phyloP scores from a whole-genome alignment of 148 eudicot species.

The Fagopyrum tataricum region DNA sequence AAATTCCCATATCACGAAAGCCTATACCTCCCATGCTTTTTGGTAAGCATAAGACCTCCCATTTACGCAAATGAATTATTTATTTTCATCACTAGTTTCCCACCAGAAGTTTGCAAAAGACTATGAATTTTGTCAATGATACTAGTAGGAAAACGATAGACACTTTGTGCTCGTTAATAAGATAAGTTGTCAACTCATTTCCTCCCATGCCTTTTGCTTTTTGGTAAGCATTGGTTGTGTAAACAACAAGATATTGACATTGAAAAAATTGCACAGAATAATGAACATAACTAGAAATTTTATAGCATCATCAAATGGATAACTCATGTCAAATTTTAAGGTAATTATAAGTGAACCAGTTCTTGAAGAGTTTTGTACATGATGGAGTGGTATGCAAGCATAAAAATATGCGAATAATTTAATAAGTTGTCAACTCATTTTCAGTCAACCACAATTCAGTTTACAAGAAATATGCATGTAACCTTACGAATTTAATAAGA shows the following conservation, averaged over 20 bases:
- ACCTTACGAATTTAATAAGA: too few relatives aligned
- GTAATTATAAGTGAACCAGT: constrained; percentile 78
- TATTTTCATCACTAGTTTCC: too few relatives aligned
- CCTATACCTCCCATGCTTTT: too few relatives aligned
- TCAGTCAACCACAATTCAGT: neutral
- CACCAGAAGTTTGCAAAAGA: too few relatives aligned
- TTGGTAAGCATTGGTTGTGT: neutral
- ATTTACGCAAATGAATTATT: too few relatives aligned
- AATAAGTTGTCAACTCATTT: neutral
- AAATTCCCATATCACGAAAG: too few relatives aligned
- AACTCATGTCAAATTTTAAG: constrained; percentile 67
- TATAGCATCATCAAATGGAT: constrained; percentile 77
- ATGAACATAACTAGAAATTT: constrained; percentile 62
- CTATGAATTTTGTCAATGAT: too few relatives aligned
- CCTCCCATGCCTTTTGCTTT: too few relatives aligned
- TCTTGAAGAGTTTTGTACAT: constrained; percentile 89
- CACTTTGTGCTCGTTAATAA: too few relatives aligned
- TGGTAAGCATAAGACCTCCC: too few relatives aligned
- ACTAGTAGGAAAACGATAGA: too few relatives aligned
- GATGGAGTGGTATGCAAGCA: constrained; percentile 90
- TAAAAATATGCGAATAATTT: constrained; percentile 17
- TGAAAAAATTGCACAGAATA: constrained; percentile 6
- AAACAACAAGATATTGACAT: neutral
- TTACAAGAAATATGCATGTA: neutral
- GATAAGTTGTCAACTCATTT: too few relatives aligned